phyloP scores from a whole-genome alignment of 2,329 filamentous ascomycete species.

The Sporothrix schenckii region DNA sequence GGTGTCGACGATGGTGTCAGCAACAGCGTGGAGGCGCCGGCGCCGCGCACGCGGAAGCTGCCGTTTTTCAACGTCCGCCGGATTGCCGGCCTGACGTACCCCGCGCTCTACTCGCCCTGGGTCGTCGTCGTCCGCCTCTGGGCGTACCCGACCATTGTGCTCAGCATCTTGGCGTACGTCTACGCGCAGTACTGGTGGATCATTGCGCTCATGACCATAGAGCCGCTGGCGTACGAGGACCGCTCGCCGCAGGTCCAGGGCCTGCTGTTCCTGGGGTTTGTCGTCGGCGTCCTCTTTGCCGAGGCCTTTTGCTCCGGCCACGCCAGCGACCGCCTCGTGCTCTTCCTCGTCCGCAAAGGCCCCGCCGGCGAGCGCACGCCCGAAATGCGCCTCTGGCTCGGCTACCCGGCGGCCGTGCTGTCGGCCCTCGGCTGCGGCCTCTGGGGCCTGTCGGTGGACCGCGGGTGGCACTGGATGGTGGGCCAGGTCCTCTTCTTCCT shows the following conservation, averaged over 20 bases:
- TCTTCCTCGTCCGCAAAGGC: conserved; percentile 47
- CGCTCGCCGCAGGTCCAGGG: conserved; percentile 56
- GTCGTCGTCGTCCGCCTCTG: conserved; percentile 53
- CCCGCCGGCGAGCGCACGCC: conserved; percentile 46
- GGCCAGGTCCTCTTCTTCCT: conserved; percentile 60
- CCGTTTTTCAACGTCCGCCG: conserved; percentile 47
- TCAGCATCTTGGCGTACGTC: conserved; percentile 54
- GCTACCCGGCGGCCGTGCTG: conserved; percentile 55
- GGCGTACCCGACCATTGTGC: conserved; percentile 49
- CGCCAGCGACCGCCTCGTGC: conserved; percentile 57
- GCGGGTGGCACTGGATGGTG: conserved; percentile 58
- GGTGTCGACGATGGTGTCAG: too few relatives aligned
- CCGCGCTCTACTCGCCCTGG: conserved; percentile 49
- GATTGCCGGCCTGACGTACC: conserved; percentile 55
- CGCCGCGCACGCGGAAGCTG: conserved; percentile 19
- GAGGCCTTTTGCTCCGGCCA: conserved; percentile 56
- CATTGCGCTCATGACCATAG: conserved; percentile 55
- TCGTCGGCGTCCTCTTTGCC: conserved; percentile 56
- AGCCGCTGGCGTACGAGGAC: conserved; percentile 55
- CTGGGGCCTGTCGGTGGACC: conserved; percentile 60
- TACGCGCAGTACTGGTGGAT: conserved; percentile 62
- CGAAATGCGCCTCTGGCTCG: conserved; percentile 60
- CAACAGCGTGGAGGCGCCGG: not conserved
- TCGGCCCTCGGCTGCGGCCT: conserved; percentile 55
- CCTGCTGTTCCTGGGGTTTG: conserved; percentile 56